Evolutionary conservation across 495 filamentous ascomycete genomes (phyloP), one percentile per base, ranked within the genome.

Genomic region (Geopyxis carbonaria): DNA sequence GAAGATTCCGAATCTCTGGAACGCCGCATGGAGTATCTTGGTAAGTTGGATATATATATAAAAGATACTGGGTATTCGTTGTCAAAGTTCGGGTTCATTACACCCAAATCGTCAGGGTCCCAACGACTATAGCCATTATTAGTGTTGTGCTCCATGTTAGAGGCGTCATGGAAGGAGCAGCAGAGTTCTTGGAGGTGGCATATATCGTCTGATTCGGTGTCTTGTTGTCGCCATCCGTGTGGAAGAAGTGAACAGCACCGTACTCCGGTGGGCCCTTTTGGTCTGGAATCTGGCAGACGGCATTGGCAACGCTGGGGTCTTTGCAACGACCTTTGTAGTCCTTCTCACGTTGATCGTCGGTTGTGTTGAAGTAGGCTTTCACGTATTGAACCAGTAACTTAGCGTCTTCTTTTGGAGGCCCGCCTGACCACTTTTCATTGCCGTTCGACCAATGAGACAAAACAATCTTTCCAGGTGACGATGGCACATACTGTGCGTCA

Each of bases 401-500:
- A 0, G 77, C 67, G 38, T 84, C 75, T 28, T 51, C 32, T 1
- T 37, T 42, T 0, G 80, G 80, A 1, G 80, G 80, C 0, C 80
- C 80, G 11, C 60, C 67, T 18, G 72, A 75, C 80, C 80, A 86
- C 0, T 53, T 42, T 3, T 57, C 43, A 51, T 83, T 71, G 15
- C 80, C 80, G 45, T 83, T 86, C 48, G 73, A 78, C 80, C 79
- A 85, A 49, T 85, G 77, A 40, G 70, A 75, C 22, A 86, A 54
- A 20, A 78, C 66, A 22, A 86, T 41, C 53, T 76, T 69, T 1
- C 79, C 79, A 2, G 72, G 50, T 0, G 57, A 50, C 1, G 52
- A 57, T 0, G 79, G 79, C 19, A 78, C 61, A 3, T 66, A 64
- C 5, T 51, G 45, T 0, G 60, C 57, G 9, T 64, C 62, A 5